Percentiles rank a stretch among this genome's conserved stretches.
Conservation (phyloP, 257 asterid genomes). For the Petrea volubilis region DNA sequence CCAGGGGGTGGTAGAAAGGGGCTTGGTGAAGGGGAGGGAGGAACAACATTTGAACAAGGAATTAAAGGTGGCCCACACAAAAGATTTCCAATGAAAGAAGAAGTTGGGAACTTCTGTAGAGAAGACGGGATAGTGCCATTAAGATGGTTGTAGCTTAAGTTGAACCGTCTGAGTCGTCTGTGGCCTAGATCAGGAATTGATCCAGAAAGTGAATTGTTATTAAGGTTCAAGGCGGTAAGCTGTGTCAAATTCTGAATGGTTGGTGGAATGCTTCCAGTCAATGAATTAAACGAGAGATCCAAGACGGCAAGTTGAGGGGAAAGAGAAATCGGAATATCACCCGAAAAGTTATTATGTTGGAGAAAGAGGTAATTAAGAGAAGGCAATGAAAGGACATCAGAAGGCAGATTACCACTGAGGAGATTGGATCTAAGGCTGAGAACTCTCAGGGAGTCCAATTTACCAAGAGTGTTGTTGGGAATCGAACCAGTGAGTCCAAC, state of each 20-base stretch:
- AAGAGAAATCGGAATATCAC: slow-evolving; percentile 44
- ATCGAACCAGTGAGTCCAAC: slow-evolving; percentile 68
- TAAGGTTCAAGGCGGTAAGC: slow-evolving; percentile 58
- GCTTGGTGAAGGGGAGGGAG: slow-evolving; percentile 48
- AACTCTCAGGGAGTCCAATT: slow-evolving; percentile 31
- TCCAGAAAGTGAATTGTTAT: slow-evolving; percentile 72
- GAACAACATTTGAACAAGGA: slow-evolving; percentile 45
- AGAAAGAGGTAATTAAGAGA: slow-evolving; percentile 57
- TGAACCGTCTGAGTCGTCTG: slow-evolving; percentile 49
- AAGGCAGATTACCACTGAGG: slow-evolving; percentile 53
- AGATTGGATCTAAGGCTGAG: slow-evolving; percentile 66
- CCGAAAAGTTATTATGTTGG: slow-evolving; percentile 57
- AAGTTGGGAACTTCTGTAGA: slow-evolving; percentile 52
- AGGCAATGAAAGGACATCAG: slow-evolving; percentile 52
- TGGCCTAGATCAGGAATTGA: slow-evolving; percentile 52
- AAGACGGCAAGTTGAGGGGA: slow-evolving; percentile 42
- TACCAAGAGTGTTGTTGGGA: slow-evolving; percentile 53
- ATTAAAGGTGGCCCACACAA: slow-evolving; percentile 68
- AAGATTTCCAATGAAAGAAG: slow-evolving; percentile 69
- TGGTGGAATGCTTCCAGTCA: slow-evolving; percentile 46
- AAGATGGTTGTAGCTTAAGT: slow-evolving; percentile 67
- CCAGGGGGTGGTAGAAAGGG: slow-evolving; percentile 40
- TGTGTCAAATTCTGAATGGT: slow-evolving; percentile 50
- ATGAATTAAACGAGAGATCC: slow-evolving; percentile 61
- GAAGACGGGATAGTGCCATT: slow-evolving; percentile 69